phyloP scores from a whole-genome alignment of 2,329 filamentous ascomycete genomes.

The Paramyrothecium roridum region DNA sequence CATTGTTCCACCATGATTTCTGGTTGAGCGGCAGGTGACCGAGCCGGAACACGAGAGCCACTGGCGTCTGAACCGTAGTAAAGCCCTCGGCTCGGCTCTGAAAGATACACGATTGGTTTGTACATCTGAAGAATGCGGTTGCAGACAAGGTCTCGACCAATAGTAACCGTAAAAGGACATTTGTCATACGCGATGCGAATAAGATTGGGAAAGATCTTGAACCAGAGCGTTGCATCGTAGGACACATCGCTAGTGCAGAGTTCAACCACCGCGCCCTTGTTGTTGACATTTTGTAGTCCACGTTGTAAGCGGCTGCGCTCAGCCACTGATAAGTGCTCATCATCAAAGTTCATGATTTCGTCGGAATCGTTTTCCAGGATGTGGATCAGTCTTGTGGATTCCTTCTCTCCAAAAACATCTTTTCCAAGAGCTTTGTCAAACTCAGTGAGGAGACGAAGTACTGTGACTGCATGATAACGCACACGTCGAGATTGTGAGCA shows the following conservation, averaged over 20 bases:
- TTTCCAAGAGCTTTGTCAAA: constrained; percentile 89
- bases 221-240: constrained; percentile 94
- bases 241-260: constrained; percentile 93
- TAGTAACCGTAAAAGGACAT: constrained; percentile 85
- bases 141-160: constrained; percentile 89
- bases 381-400: constrained; percentile 75
- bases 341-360: constrained; percentile 86
- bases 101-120: constrained; percentile 73
- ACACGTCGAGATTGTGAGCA: constrained; percentile 93
- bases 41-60: constrained; percentile 46
- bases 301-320: constrained; percentile 90
- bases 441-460: constrained; percentile 86
- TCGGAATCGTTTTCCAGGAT: constrained; percentile 89
- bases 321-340: constrained; percentile 85
- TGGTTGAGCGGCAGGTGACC: constrained; percentile 68
- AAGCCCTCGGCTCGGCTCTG: constrained; percentile 66
- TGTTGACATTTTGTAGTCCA: constrained; percentile 80
- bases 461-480: constrained; percentile 85
- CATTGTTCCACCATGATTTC: constrained; percentile 94
- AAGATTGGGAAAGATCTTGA: constrained; percentile 95
- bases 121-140: constrained; percentile 93
- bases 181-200: constrained; percentile 87
- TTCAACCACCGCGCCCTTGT: constrained; percentile 83
- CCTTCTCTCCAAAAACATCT: constrained; percentile 51
- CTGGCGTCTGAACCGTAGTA: constrained; percentile 60